phyloP scores from a whole-genome alignment of 2,329 filamentous ascomycete species.

The Fusarium palustre region DNA sequence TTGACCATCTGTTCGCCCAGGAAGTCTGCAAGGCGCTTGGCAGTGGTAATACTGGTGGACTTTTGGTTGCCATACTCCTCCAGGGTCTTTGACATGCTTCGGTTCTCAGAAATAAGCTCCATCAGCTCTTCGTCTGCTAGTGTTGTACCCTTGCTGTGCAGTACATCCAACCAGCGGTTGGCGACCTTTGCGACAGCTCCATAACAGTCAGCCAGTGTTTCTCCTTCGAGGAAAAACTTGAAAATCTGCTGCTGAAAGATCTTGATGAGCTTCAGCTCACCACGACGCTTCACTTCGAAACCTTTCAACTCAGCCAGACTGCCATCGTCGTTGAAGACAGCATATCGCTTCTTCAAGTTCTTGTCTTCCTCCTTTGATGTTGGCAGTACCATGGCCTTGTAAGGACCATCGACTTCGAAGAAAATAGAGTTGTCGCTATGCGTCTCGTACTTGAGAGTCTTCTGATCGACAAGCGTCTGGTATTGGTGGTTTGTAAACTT shows the following conservation, averaged over 20 bases:
- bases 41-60: conserved; percentile 99
- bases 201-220: conserved; percentile 89
- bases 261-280: conserved; percentile 98
- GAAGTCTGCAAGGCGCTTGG: conserved; percentile 93
- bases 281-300: conserved; percentile 96
- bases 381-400: conserved; percentile 95
- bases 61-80: conserved; percentile 97
- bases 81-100: conserved; percentile 96
- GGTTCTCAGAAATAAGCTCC: conserved; percentile 99
- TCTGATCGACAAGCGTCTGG: conserved; percentile 84
- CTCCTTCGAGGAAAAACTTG: conserved; percentile 97
- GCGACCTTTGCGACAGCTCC: conserved; percentile 91
- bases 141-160: conserved; percentile 88
- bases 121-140: conserved; percentile 97
- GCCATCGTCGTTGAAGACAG: conserved; percentile 98
- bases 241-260: conserved; percentile 99
- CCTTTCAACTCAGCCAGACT: conserved; percentile 95
- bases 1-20: conserved; percentile 99
- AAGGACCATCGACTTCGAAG: conserved; percentile 98
- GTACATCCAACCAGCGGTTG: conserved; percentile 95
- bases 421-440: conserved; percentile 99
- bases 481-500: conserved; percentile 98
- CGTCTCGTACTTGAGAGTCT: conserved; percentile 90
- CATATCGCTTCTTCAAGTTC: conserved; percentile 99
- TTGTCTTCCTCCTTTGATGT: conserved; percentile 99